These are phyloP conservation scores for Globisporangium recalcitrans DNA, from an alignment of 352 stramenopile genomes.

Conservation along the genomic window DNA sequence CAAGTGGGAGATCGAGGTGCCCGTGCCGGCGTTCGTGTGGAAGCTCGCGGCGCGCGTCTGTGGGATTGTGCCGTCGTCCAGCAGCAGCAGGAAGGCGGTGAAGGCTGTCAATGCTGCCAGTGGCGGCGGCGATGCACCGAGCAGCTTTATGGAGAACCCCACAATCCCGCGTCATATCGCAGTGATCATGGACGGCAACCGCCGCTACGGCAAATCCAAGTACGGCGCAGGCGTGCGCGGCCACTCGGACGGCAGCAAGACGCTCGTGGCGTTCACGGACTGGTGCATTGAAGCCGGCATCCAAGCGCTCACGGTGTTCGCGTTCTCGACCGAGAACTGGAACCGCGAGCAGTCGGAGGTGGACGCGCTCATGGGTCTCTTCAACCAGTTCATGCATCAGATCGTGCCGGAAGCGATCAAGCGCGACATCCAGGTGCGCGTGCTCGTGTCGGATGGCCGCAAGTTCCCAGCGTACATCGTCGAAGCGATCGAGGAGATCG, in stretches of 20 bases:
- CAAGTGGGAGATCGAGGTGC: constrained; percentile 22
- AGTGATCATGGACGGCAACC: constrained; percentile 97
- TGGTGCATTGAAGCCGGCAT: constrained; percentile 94
- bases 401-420: constrained; percentile 88
- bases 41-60: constrained; percentile 12
- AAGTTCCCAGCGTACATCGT: constrained; percentile 69
- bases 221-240: constrained; percentile 77
- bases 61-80: constrained; percentile 2
- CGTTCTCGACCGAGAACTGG: constrained; percentile 97
- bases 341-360: constrained; percentile 88
- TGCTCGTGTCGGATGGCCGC: constrained; percentile 81
- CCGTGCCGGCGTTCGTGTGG: constrained; percentile 16
- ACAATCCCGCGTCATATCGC: constrained; percentile 87
- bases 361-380: constrained; percentile 89
- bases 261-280: constrained; percentile 93
- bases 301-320: constrained; percentile 91
- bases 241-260: constrained; percentile 94
- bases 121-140: neutral
- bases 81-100: constrained; percentile 1
- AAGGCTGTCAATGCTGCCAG: neutral
- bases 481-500: constrained; percentile 72
- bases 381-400: constrained; percentile 94
- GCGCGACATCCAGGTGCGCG: constrained; percentile 87
- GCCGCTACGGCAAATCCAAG: constrained; percentile 88
- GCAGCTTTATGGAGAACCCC: constrained; percentile 15